Evolutionary conservation across 1,284 basidiomycete species (phyloP).

Genomic region (Ustilago cynodontis): DNA sequence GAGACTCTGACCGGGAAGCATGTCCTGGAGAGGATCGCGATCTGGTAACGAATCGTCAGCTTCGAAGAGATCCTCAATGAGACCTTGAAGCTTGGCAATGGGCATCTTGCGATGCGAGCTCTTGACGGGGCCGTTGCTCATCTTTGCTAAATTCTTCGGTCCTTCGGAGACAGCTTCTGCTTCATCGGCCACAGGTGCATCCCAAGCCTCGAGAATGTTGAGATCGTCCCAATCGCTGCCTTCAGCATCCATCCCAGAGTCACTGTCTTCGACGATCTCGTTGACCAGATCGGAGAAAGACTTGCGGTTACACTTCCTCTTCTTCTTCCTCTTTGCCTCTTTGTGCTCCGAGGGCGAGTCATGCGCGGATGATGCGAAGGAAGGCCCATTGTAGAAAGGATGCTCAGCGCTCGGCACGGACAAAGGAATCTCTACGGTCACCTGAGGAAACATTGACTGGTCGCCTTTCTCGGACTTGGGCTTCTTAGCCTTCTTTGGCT

Average conservation of each 20-base stretch:
- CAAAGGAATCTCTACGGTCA: slow-evolving; percentile 13
- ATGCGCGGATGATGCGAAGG: background rate
- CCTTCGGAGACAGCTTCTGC: slow-evolving; percentile 14
- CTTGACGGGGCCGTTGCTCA: slow-evolving; percentile 53
- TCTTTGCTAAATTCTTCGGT: slow-evolving; percentile 28
- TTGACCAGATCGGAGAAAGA: slow-evolving; percentile 35
- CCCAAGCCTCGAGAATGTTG: slow-evolving; percentile 33
- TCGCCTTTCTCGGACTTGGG: slow-evolving; percentile 19
- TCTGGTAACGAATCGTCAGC: slow-evolving; percentile 84
- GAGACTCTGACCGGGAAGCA: slow-evolving; percentile 76
- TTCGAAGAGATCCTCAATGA: slow-evolving; percentile 88
- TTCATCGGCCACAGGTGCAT: slow-evolving; percentile 3
- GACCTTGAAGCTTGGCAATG: slow-evolving; percentile 78
- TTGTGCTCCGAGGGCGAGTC: background rate
- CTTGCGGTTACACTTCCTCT: slow-evolving; percentile 25
- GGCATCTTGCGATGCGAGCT: slow-evolving; percentile 70
- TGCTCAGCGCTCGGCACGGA: background rate
- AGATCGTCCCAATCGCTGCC: slow-evolving; percentile 56
- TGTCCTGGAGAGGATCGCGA: slow-evolving; percentile 75
- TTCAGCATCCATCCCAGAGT: slow-evolving; percentile 49
- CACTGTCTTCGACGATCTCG: slow-evolving; percentile 46
- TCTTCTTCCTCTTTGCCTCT: slow-evolving; percentile 33
- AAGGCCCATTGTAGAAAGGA: background rate
- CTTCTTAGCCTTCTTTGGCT: slow-evolving; percentile 24
- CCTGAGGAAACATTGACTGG: background rate